Base-by-base conservation (phyloP, 1,284 basidiomycete species). In the Pseudozyma thailandica region DNA sequence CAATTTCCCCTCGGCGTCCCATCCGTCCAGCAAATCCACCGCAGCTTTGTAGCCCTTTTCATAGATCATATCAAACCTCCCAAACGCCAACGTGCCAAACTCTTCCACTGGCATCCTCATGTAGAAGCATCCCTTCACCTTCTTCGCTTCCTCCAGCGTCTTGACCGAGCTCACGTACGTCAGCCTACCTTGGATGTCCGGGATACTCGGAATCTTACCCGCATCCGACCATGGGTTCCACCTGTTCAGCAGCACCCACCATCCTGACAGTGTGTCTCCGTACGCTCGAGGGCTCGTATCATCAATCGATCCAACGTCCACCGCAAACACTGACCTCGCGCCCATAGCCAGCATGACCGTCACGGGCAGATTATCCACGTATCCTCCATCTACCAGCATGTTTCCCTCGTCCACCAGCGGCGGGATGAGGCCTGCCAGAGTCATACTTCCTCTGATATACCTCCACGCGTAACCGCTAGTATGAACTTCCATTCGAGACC, bases 111-210 rank as follows among this genome's bases (percentile, higher is more conserved):
- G 96, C 91, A 98, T 93, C 57, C 90, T 88, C 84, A 97, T 90
- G 82, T 98, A 98, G 45, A 97, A 85, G 80, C 93, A 94, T 0
- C 91, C 91, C 6, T 91, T 90, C 5, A 91, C 88, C 3, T 88
- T 88, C 83, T 98, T 98, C 23, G 94, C 94, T 70, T 95, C 94
- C 83, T 97, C 94, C 9, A 98, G 86, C 12, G 92, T 95, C 81
- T 91, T 92, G 31, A 98, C 93, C 69, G 92, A 94, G 63, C 95
- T 95, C 1, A 97, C 95, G 84, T 98, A 99, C 49, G 95, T 93
- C 50, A 99, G 86, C 16, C 96, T 89, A 78, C 91, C 91, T 80
- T 98, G 96, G 52, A 99, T 93, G 81, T 98, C 95, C 1, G 96
- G 93, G 82, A 98, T 96, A 16, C 91, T 91, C 25, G 94, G 92